Evolutionary conservation across 805 yeast genomes (phyloP), one percentile per base, ranked within the genome.

Genomic region (Teunomyces cretensis): DNA sequence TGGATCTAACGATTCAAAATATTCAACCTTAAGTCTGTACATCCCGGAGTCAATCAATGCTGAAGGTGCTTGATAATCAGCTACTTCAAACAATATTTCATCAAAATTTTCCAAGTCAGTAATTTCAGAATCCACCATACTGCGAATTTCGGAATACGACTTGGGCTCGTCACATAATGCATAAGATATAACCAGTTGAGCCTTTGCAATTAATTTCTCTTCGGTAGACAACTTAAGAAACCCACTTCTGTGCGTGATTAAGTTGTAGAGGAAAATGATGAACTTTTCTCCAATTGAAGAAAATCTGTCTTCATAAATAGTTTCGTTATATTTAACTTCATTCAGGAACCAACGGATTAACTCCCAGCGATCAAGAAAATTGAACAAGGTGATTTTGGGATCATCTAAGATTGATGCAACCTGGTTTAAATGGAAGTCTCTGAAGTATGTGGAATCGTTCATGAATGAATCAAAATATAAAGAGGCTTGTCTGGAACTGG

Each of bases 11-110:
- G 75, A 67, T 1, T 68, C 70, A 44, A 66, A 73, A 24, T 68
- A 66, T 41, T 80, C 75, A 2, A 77, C 74, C 56, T 86, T 89
- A 48, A 94, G 72, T 22, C 80, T 70, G 62, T 86, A 92, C 19
- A 78, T 60, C 2, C 96, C 88, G 16, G 74, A 64, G 51, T 86
- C 86, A 17, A 75, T 62, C 14, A 75, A 52, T 3, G 82, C 79
- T 4, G 75, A 66, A 2, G 95, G 94, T 1, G 85, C 75, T n/a
- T 72, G 72, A 51, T 75, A 81, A 30, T 73, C 79, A 1, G 96
- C 83, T 28, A 82, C 72, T 53, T 87, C 87, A 30, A 71, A 66
- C 43, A 94, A 68, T 43, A 76, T 65, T 2, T 60, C 62, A 50
- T 80, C 86, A 46, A 80, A 74, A 11, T 68, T 62, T 0, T 63